A percentile compares a stretch with the other conserved stretches of the same genome.
These are phyloP conservation scores for Dentipellis fragilis DNA, from an alignment of 768 basidiomycete genomes.

Conservation along the genomic window DNA sequence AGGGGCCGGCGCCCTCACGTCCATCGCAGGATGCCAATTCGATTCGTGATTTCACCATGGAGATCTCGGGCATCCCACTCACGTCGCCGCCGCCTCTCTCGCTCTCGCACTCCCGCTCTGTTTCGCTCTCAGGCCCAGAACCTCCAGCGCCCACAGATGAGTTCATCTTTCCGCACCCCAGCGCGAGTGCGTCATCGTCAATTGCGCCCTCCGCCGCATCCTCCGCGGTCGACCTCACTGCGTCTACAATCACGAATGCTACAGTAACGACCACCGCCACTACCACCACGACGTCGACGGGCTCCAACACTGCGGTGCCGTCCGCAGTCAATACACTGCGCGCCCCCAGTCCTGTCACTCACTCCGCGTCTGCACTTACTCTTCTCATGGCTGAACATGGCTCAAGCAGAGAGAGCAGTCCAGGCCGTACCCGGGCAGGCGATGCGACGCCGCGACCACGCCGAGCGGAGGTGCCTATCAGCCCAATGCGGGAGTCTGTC, in stretches of 20 bases:
- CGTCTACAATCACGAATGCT: background rate
- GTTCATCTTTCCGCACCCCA: background rate
- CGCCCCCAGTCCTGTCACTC: background rate
- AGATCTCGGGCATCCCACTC: slow-evolving; percentile 1
- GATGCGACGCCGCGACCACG: background rate
- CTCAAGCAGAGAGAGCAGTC: background rate
- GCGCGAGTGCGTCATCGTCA: background rate
- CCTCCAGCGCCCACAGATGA: background rate
- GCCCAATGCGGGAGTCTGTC: no score
- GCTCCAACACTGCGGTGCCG: background rate
- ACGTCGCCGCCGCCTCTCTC: no score
- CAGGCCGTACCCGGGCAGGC: background rate
- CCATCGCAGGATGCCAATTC: slow-evolving; percentile 46
- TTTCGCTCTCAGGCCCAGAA: background rate
- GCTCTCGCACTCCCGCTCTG: no score
- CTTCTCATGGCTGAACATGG: background rate
- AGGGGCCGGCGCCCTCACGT: slow-evolving; percentile 6
- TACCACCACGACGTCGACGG: background rate
- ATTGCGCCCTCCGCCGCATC: background rate
- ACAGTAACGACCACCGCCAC: background rate
- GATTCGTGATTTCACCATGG: background rate
- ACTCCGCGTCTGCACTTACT: background rate
- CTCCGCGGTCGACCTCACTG: background rate
- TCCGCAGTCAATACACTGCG: background rate
- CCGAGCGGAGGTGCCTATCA: no score